These are phyloP conservation scores for Rossbeevera mucosa DNA, from an alignment of 768 basidiomycete genomes.

Conservation along the genomic window DNA sequence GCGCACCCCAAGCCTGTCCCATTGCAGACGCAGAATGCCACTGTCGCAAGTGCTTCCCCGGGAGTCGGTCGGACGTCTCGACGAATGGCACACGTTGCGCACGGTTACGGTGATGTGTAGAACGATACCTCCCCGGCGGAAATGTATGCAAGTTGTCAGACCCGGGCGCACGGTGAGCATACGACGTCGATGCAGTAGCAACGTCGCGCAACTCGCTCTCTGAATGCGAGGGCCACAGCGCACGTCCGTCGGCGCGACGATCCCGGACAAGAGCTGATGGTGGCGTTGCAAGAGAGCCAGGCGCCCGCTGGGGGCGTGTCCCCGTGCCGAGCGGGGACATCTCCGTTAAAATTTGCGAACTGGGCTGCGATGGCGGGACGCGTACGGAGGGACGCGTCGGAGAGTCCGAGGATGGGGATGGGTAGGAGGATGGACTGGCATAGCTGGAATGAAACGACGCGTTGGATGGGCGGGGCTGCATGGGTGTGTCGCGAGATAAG, in stretches of 20 bases:
- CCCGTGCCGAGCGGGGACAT: not conserved
- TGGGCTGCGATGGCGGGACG: not conserved
- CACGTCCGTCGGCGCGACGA: slow-evolving; percentile 11
- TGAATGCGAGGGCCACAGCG: slow-evolving; percentile 17
- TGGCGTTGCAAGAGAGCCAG: not conserved
- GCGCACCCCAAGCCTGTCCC: not conserved
- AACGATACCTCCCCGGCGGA: not conserved
- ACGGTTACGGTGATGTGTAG: not conserved
- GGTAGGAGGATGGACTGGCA: not conserved
- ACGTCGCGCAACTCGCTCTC: slow-evolving; percentile 21
- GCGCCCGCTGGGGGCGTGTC: not conserved
- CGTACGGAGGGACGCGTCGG: not conserved
- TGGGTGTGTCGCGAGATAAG: not conserved
- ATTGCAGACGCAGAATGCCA: slow-evolving; percentile 20
- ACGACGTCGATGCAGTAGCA: not conserved
- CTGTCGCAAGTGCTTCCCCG: slow-evolving; percentile 14
- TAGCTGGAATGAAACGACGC: not conserved
- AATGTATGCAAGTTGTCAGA: not conserved
- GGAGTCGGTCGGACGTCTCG: not conserved
- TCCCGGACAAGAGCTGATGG: slow-evolving; percentile 4
- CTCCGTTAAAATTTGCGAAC: not conserved
- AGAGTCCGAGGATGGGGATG: not conserved
- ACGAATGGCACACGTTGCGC: not conserved
- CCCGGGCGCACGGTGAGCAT: not conserved
- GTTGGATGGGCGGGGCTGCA: slow-evolving; percentile 3